Conservation (phyloP, 176 grass and related monocot genomes). For the Leersia perrieri region DNA sequence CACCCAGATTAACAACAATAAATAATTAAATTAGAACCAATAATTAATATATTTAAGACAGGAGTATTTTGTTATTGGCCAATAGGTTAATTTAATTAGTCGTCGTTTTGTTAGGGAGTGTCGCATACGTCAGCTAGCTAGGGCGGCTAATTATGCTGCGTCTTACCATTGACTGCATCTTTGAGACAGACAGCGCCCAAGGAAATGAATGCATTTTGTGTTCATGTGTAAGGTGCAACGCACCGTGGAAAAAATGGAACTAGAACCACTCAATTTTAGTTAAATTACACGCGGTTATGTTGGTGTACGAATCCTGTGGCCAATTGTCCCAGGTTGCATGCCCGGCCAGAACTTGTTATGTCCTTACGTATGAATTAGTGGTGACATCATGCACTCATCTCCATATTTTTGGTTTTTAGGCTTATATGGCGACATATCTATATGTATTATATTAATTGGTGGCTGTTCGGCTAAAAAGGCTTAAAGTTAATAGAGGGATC, state of each 20-base stretch:
- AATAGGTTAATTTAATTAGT: not conserved
- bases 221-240: not conserved
- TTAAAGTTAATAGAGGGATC: too few species aligned
- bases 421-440: too few species aligned
- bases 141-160: too few species aligned
- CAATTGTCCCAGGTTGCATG: not conserved
- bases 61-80: not conserved
- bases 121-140: too few species aligned
- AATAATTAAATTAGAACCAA: not conserved
- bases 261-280: too few species aligned
- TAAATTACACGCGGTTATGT: not conserved
- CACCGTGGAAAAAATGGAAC: not conserved
- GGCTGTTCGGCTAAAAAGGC: too few species aligned
- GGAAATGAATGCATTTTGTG: not conserved
- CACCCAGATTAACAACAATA: not conserved
- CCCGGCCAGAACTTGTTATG: not conserved
- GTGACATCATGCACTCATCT: too few species aligned
- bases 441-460: too few species aligned
- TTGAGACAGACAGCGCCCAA: not conserved
- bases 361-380: not conserved
- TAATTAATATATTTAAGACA: not conserved
- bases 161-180: constrained; percentile 24
- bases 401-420: too few species aligned
- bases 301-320: too few species aligned
- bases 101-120: not conserved